Base-by-base conservation (phyloP, 495 filamentous ascomycete species). In the Neurospora sp. region DNA sequence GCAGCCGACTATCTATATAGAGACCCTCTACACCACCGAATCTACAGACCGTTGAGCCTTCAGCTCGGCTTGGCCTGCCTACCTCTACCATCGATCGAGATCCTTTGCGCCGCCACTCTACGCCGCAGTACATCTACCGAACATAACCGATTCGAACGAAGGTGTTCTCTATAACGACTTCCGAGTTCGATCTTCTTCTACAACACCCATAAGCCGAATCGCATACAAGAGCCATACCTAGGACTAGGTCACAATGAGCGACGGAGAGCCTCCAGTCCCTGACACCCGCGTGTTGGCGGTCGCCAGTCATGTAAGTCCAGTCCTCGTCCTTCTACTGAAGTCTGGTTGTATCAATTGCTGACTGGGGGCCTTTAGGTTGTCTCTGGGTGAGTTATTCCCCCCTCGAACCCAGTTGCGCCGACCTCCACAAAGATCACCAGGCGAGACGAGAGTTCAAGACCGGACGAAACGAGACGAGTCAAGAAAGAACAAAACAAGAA, bases 221-320 rank as follows among this genome's bases (percentile, higher is more conserved):
- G 49, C 23, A 31, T 12, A 20, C 31, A 9, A 27, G 46, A 5
- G 9, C 40, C 31, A 10, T n/a, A 20, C 39, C 20, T 1, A 39
- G n/a, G 35, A 31, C 20, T 1, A 39, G n/a, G 35, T 46, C 72
- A 80, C 78, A 8, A 86, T 85, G 83, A 81, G 73, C 76, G 73
- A 79, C 70, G 83, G 82, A 76, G 54, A 66, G 23, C 80, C 82
- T n/a, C 83, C 89, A 38, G 88, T 96, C 62, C 93, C 94, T 12
- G 93, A 96, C 80, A 97, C 94, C 39, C 85, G 89, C 79, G 94
- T 99, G 72, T 87, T 99, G 79, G 95, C 96, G 54, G 89, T 98
- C 76, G 96, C 96, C 80, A 98, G 96, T 83, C 96, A 99, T 96
- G 96, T 98, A 92, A 83, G 93, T 78, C 72, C 70, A 46, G 5